A percentile compares a stretch with the other conserved stretches of the same genome.
Conservation (phyloP, 352 stramenopile genomes). For the Phytophthora sojae region DNA sequence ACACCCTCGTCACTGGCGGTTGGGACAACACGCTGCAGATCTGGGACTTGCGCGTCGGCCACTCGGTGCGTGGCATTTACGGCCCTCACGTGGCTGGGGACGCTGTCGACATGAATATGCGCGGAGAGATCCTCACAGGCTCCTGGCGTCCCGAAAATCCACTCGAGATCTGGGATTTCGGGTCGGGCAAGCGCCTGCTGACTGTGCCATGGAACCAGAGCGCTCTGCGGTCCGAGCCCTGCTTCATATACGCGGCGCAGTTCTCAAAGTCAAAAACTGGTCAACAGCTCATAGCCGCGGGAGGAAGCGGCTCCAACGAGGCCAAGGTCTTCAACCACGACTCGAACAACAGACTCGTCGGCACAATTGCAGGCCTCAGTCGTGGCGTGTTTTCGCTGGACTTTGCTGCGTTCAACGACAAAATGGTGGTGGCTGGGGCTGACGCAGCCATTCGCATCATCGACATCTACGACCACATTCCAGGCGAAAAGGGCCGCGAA, state of each 20-base stretch:
- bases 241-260: slow-evolving; percentile 91
- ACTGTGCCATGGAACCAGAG: slow-evolving; percentile 90
- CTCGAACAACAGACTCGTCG: slow-evolving; percentile 76
- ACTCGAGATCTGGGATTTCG: slow-evolving; percentile 93
- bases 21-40: slow-evolving; percentile 96
- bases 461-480: slow-evolving; percentile 84
- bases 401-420: slow-evolving; percentile 76
- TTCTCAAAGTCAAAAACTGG: slow-evolving; percentile 77
- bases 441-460: slow-evolving; percentile 92
- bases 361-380: slow-evolving; percentile 84
- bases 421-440: slow-evolving; percentile 87
- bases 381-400: slow-evolving; percentile 89
- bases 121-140: slow-evolving; percentile 88
- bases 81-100: slow-evolving; percentile 90
- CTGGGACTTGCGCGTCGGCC: slow-evolving; percentile 89
- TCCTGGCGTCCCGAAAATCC: slow-evolving; percentile 91
- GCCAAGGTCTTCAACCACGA: slow-evolving; percentile 91
- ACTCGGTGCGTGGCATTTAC: slow-evolving; percentile 91
- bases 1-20: slow-evolving; percentile 86
- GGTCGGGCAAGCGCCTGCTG: slow-evolving; percentile 75
- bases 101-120: slow-evolving; percentile 76
- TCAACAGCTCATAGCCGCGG: slow-evolving; percentile 81
- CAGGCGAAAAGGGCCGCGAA: slow-evolving; percentile 74
- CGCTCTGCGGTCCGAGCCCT: slow-evolving; percentile 76
- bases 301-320: slow-evolving; percentile 91